phyloP scores from a whole-genome alignment of 2,329 filamentous ascomycete genomes.

The Escovopsis sp. region DNA sequence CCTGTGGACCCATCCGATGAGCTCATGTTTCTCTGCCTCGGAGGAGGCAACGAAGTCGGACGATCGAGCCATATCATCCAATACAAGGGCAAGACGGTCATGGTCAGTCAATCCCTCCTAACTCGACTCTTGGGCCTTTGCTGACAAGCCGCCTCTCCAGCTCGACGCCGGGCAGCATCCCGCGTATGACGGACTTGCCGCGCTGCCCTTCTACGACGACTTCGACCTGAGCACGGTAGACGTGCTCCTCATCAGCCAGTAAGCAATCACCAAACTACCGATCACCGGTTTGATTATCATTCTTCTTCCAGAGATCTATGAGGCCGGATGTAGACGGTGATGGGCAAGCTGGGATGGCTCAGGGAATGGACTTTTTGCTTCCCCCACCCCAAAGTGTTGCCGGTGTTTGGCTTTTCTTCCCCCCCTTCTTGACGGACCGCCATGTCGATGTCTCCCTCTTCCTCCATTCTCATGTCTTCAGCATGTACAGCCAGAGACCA shows the following conservation, averaged over 20 bases:
- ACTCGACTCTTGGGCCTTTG: not conserved
- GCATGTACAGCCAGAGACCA: conserved; percentile 14
- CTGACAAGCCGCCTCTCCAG: conserved; percentile 26
- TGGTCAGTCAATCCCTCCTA: conserved; percentile 42
- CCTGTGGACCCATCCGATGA: conserved; percentile 88
- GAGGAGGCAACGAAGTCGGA: conserved; percentile 93
- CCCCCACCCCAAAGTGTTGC: conserved; percentile 2
- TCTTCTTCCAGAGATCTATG: not conserved
- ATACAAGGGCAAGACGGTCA: conserved; percentile 98
- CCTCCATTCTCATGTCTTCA: not conserved
- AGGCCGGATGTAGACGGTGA: conserved; percentile 7
- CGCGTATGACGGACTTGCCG: conserved; percentile 84
- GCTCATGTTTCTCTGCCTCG: conserved; percentile 83
- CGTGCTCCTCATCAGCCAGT: conserved; percentile 97
- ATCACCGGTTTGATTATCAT: not conserved
- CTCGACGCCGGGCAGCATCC: conserved; percentile 96
- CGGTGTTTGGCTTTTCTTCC: not conserved
- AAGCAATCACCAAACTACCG: conserved; percentile 32
- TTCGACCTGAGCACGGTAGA: conserved; percentile 97
- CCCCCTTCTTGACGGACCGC: not conserved
- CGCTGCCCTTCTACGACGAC: conserved; percentile 93
- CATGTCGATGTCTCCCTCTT: conserved; percentile 6
- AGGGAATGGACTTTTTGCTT: conserved; percentile 2
- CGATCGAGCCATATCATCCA: conserved; percentile 95
- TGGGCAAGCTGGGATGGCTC: conserved; percentile 13